A percentile compares a stretch with the other conserved stretches of the same genome.
These are phyloP conservation scores for Odontarrhena argentea DNA, from an alignment of 345 rosid genomes.

Conservation along the genomic window DNA sequence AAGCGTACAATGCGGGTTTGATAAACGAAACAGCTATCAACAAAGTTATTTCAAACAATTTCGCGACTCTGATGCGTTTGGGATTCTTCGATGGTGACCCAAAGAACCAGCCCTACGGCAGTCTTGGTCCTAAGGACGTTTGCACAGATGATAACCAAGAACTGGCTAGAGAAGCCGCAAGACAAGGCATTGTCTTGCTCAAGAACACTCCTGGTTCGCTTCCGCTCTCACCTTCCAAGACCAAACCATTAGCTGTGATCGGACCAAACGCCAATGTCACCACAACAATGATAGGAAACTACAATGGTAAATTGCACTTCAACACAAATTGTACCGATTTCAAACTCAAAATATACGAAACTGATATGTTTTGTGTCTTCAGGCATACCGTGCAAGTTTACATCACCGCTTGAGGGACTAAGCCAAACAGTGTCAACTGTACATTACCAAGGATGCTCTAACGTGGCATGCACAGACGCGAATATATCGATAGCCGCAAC, in stretches of 20 bases:
- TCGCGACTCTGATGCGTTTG: conserved; percentile 68
- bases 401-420: conserved; percentile 64
- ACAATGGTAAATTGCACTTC: conserved; percentile 45
- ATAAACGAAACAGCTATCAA: conserved; percentile 50
- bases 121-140: conserved; percentile 65
- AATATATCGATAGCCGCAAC: conserved; percentile 50
- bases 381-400: conserved; percentile 76
- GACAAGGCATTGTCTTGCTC: conserved; percentile 82
- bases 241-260: conserved; percentile 63
- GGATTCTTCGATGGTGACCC: conserved; percentile 88
- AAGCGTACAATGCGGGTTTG: conserved; percentile 58
- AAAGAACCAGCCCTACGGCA: conserved; percentile 42
- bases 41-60: conserved; percentile 65
- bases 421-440: conserved; percentile 47
- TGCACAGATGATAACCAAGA: conserved; percentile 62
- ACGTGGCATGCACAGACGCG: conserved; percentile 50
- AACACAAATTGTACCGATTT: neutral
- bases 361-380: neutral
- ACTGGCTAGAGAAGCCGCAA: conserved; percentile 73
- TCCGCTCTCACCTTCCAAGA: conserved; percentile 56
- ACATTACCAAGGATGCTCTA: conserved; percentile 30
- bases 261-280: conserved; percentile 82
- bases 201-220: conserved; percentile 65
- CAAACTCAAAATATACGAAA: neutral
- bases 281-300: conserved; percentile 74